phyloP scores from a whole-genome alignment of 2,329 filamentous ascomycete species.

The Penicillium nordicum region DNA sequence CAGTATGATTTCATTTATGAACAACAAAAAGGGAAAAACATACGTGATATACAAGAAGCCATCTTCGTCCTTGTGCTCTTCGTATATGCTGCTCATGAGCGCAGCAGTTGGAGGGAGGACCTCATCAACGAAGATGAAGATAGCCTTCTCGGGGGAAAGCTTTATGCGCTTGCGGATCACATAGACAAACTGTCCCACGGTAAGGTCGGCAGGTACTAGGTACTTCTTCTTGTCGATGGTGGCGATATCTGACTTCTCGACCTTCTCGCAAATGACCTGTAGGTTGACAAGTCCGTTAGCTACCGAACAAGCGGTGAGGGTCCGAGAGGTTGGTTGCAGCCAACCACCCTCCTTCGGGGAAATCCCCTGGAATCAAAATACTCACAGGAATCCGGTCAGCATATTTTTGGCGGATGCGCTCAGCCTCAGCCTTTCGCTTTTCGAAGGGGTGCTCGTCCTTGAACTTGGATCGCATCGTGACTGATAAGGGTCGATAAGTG shows the following conservation, averaged over 20 bases:
- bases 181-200: slow-evolving; percentile 99
- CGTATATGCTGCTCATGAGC: slow-evolving; percentile 99
- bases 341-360: neutral
- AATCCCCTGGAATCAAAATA: slow-evolving; percentile 28
- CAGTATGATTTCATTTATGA: slow-evolving; percentile 15
- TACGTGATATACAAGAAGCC: slow-evolving; percentile 98
- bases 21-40: slow-evolving; percentile 27
- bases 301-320: slow-evolving; percentile 34
- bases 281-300: slow-evolving; percentile 24
- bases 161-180: slow-evolving; percentile 99
- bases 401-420: slow-evolving; percentile 99
- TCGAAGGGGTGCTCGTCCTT: slow-evolving; percentile 99
- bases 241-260: slow-evolving; percentile 98
- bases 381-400: slow-evolving; percentile 95
- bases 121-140: slow-evolving; percentile 99
- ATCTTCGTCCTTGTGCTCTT: slow-evolving; percentile 90
- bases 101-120: slow-evolving; percentile 94
- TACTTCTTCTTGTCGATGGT: slow-evolving; percentile 99
- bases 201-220: slow-evolving; percentile 92
- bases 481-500: slow-evolving; percentile 34
- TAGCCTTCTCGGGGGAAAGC: slow-evolving; percentile 98
- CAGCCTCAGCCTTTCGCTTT: slow-evolving; percentile 99
- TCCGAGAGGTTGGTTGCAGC: neutral
- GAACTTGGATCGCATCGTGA: slow-evolving; percentile 96
- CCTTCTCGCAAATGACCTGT: slow-evolving; percentile 98